Evolutionary conservation across 169 alveolate genomes (phyloP), one percentile per base, ranked within the genome.

Genomic region (Eimeria necatrix): DNA sequence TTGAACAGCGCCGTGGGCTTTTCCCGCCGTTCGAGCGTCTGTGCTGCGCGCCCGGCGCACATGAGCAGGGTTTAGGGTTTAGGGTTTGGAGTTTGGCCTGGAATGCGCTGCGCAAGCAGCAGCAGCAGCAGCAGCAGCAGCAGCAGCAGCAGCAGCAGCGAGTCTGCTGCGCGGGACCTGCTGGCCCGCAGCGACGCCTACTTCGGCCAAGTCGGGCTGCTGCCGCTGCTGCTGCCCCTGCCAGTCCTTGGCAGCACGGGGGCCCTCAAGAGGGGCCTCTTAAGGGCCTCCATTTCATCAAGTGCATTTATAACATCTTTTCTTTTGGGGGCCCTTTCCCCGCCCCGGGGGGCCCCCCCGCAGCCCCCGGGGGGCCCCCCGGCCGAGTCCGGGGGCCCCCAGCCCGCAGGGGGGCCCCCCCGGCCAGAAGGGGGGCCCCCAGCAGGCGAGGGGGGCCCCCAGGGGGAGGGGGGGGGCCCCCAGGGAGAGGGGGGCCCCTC

Each of bases 191-290:
- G 51, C 14, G 83, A 71, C 24, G 7, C 16, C 14, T 71, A 71
- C 41, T 71, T 71, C 24, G 10, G 53, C 16, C 41, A 12, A n/a
- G 83, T 71, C 6, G 46, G 83, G 3, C 41, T 71, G 6, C 83
- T 71, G 18, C 83, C 83, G 4, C 18, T 71, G 49, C 83, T 71
- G 49, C 83, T 71, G 49, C 83, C 53, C 16, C 83, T 71, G 16
- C 83, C 83, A 3, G n/a, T 71, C 12, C 83, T n/a, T 9, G 83
- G 83, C n/a, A 48, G 24, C 4, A 5, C 18, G 3, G 83, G 83
- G 83, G 83, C 83, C 83, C 83, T 71, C 24, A 71, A 71, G 83
- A 71, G 83, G 51, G 83, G 83, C 83, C 46, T 71, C 51, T 32
- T 71, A 4, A 32, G 49, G 4, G 4, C 24, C 24, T 16, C 16